Conservation (phyloP, 176 grass and related monocot genomes). For the Metroxylon sagu region DNA sequence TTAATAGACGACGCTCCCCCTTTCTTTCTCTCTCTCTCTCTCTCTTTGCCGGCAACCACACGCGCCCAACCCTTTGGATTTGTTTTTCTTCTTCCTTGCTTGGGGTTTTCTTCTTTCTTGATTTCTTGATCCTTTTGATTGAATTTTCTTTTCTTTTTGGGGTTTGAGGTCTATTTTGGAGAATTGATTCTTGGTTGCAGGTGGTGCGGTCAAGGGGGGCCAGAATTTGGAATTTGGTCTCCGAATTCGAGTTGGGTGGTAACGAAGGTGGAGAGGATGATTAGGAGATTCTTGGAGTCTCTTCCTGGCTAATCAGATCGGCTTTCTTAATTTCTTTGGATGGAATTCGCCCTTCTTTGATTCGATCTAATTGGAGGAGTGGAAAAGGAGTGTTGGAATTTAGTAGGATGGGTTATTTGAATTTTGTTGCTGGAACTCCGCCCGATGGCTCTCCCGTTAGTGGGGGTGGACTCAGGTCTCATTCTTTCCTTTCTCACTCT, state of each 20-base stretch:
- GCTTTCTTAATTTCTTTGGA: background rate
- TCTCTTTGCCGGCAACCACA: background rate
- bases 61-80: background rate
- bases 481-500: background rate
- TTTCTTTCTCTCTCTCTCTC: background rate
- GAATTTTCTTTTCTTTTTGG: background rate
- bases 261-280: too few relatives aligned
- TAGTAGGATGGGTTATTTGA: constrained; percentile 22
- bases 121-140: background rate
- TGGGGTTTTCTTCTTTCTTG: background rate
- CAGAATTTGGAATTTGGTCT: too few relatives aligned
- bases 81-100: background rate
- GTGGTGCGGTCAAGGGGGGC: too few relatives aligned
- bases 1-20: too few relatives aligned
- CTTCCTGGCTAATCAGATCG: too few relatives aligned
- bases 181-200: too few relatives aligned
- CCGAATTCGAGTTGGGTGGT: too few relatives aligned
- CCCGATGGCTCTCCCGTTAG: constrained; percentile 27
- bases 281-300: too few relatives aligned
- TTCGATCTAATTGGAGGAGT: background rate
- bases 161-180: too few relatives aligned
- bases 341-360: background rate
- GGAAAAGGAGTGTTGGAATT: background rate
- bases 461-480: constrained; percentile 67
- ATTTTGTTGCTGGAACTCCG: constrained; percentile 17